phyloP scores from a whole-genome alignment of 331 rosid species.

The Erythrophleum ivorense region DNA sequence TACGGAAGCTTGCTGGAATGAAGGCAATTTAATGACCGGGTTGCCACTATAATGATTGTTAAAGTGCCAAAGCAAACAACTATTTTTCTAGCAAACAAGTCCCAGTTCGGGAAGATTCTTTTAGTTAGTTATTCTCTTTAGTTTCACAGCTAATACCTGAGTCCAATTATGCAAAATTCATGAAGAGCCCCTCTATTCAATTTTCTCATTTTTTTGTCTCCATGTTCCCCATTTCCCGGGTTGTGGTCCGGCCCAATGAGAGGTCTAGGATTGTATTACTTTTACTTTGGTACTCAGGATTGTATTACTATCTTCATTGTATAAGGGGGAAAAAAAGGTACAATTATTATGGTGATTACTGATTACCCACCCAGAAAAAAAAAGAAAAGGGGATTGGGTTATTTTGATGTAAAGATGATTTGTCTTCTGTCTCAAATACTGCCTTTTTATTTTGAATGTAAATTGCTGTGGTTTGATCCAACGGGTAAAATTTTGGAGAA shows the following conservation, averaged over 20 bases:
- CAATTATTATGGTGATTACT: neutral
- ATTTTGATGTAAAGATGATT: constrained; percentile 6
- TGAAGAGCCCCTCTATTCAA: constrained; percentile 22
- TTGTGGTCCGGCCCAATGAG: constrained; percentile 22
- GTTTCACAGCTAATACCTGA: constrained; percentile 29
- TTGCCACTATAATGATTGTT: constrained; percentile 17
- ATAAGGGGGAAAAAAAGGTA: neutral
- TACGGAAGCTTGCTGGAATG: constrained; percentile 80
- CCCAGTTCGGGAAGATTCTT: constrained; percentile 25
- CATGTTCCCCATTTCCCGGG: constrained; percentile 10
- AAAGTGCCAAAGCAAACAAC: constrained; percentile 29
- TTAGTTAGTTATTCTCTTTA: constrained; percentile 30
- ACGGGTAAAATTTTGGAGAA: neutral
- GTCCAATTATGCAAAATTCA: constrained; percentile 24
- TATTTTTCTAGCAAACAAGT: constrained; percentile 33
- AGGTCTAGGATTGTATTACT: constrained; percentile 21
- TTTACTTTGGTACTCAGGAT: neutral
- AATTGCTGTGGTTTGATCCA: neutral
- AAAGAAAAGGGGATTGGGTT: constrained; percentile 1
- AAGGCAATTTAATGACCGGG: constrained; percentile 64
- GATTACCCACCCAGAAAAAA: constrained; percentile 5
- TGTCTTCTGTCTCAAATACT: neutral
- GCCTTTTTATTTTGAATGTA: neutral
- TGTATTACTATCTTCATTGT: constrained; percentile 26
- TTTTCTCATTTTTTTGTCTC: constrained; percentile 27